Evolutionary conservation across 371 early-diverging fungal genomes (phyloP).

Genomic region (Massospora cicadina): DNA sequence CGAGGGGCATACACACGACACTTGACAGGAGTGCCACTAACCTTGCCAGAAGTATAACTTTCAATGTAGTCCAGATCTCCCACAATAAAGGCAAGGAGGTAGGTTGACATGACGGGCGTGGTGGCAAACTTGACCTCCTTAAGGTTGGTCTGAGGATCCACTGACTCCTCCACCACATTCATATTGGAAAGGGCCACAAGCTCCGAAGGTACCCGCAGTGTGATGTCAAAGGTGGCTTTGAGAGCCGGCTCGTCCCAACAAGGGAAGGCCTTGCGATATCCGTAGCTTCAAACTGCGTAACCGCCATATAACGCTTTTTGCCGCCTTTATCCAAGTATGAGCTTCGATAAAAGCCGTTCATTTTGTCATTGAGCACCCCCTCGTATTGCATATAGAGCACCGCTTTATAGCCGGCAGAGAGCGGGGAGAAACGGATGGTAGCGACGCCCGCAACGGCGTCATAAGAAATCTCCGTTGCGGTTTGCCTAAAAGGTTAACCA

Average conservation of each 20-base stretch:
- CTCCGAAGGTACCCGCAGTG: conserved; percentile 42
- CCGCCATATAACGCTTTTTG: conserved; percentile 43
- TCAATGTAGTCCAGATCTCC: conserved; percentile 85
- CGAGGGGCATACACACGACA: conserved; percentile 62
- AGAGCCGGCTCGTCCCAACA: conserved; percentile 81
- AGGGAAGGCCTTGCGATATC: conserved; percentile 79
- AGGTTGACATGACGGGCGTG: conserved; percentile 38
- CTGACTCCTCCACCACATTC: conserved; percentile 31
- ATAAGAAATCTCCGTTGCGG: not conserved
- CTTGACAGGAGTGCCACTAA: conserved; percentile 37
- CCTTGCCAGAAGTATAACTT: conserved; percentile 34
- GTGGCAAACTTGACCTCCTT: conserved; percentile 46
- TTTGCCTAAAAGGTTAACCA: not conserved
- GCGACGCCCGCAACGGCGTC: not conserved
- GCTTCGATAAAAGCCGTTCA: conserved; percentile 75
- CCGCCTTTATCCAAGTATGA: conserved; percentile 42
- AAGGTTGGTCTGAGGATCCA: conserved; percentile 14
- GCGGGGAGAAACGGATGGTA: conserved; percentile 11
- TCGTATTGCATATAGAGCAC: conserved; percentile 35
- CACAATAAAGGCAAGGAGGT: conserved; percentile 73
- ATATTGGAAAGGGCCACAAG: conserved; percentile 75
- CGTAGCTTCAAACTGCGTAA: conserved; percentile 89
- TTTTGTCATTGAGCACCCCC: conserved; percentile 57
- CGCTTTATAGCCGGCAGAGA: conserved; percentile 27
- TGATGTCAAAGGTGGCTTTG: conserved; percentile 81